These are phyloP conservation scores for Penicillium lagena DNA, from an alignment of 495 filamentous ascomycete species.

Conservation along the genomic window DNA sequence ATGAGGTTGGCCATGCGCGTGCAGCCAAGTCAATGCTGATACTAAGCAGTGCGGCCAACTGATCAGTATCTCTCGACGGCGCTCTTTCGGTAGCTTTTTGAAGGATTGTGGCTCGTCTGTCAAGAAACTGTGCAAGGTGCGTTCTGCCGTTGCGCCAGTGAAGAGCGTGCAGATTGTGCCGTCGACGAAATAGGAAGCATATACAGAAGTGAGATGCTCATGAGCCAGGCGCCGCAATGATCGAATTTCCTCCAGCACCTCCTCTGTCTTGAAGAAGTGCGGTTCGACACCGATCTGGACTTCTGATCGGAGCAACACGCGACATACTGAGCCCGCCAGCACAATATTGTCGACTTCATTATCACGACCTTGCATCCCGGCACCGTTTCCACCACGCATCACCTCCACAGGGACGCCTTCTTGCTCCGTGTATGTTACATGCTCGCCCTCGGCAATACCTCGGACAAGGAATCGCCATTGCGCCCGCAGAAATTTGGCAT, in stretches of 20 bases:
- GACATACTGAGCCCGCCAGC: conserved; percentile 36
- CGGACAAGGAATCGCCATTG: conserved; percentile 79
- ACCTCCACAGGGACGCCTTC: conserved; percentile 78
- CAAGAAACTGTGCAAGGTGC: conserved; percentile 72
- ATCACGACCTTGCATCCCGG: conserved; percentile 37
- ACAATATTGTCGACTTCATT: conserved; percentile 62
- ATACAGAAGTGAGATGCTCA: conserved; percentile 74
- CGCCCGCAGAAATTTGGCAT: conserved; percentile 68
- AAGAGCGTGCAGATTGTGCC: conserved; percentile 71
- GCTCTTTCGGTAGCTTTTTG: conserved; percentile 65
- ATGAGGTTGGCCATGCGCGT: conserved; percentile 66
- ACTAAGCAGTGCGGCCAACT: conserved; percentile 86
- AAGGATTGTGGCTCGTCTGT: conserved; percentile 58
- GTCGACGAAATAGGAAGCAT: conserved; percentile 72
- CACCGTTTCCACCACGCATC: conserved; percentile 46
- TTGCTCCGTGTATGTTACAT: conserved; percentile 66
- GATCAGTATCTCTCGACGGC: conserved; percentile 62
- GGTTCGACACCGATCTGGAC: conserved; percentile 55
- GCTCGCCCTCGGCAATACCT: conserved; percentile 60
- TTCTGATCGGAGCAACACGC: conserved; percentile 62
- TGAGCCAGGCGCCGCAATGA: conserved; percentile 60
- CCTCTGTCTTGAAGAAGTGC: conserved; percentile 53
- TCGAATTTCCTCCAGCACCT: conserved; percentile 65
- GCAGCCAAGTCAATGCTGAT: conserved; percentile 70
- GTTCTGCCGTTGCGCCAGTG: conserved; percentile 60